Conservation (phyloP, 805 yeast species). For the Cyberlindnera euphorbiae region DNA sequence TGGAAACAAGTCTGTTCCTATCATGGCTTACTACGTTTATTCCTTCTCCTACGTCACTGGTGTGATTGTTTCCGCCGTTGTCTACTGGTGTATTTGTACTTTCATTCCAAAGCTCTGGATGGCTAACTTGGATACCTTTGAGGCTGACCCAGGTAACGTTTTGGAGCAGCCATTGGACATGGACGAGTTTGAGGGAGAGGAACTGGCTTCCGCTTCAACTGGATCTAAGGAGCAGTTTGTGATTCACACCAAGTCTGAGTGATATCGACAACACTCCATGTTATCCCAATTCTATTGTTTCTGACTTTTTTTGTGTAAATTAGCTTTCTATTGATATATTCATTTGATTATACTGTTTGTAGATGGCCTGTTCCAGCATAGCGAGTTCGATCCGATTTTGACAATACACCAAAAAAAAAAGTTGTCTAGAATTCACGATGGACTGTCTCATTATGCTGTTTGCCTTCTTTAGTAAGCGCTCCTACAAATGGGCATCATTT, state of each 20-base stretch:
- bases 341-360: background rate
- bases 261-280: too few relatives aligned
- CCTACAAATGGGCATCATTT: too few relatives aligned
- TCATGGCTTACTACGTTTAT: slow-evolving; percentile 69
- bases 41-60: slow-evolving; percentile 49
- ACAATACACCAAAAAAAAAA: too few relatives aligned
- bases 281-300: too few relatives aligned
- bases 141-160: slow-evolving; percentile 20
- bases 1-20: slow-evolving; percentile 58
- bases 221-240: slow-evolving; percentile 5
- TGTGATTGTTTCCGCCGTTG: slow-evolving; percentile 43
- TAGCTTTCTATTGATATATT: background rate
- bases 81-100: slow-evolving; percentile 44
- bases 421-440: too few relatives aligned
- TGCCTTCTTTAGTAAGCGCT: too few relatives aligned
- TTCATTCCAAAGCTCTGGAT: slow-evolving; percentile 36
- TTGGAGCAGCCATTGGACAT: slow-evolving; percentile 14
- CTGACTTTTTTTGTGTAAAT: background rate
- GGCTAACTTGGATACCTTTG: slow-evolving; percentile 20
- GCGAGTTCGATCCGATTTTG: too few relatives aligned
- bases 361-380: too few relatives aligned
- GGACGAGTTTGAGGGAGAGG: slow-evolving; percentile 15
- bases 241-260: slow-evolving; percentile 7
- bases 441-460: too few relatives aligned
- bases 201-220: slow-evolving; percentile 8